Evolutionary conservation across 306 rosid genomes (phyloP).

Genomic region (Vigna angularis): DNA sequence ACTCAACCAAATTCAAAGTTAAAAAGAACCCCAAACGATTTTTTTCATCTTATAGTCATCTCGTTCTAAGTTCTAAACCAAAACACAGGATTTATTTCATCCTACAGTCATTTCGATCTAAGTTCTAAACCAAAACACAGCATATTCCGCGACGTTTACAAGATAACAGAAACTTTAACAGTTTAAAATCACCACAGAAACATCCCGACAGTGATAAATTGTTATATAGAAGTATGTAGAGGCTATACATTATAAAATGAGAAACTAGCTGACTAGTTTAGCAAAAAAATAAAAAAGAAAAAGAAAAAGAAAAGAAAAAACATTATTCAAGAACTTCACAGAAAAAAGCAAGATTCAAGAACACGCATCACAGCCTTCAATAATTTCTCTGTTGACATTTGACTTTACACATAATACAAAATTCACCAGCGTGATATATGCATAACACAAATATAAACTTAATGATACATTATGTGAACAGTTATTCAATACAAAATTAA

Average conservation of each 20-base stretch:
- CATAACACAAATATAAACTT: background rate
- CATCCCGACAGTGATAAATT: background rate
- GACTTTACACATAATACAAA: background rate
- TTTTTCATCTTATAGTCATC: too few relatives aligned
- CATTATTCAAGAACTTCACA: too few relatives aligned
- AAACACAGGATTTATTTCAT: background rate
- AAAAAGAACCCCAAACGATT: background rate
- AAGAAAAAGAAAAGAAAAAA: too few relatives aligned
- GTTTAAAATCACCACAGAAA: background rate
- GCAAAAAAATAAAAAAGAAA: background rate
- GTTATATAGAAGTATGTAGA: background rate
- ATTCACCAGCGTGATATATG: background rate
- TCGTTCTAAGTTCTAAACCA: too few relatives aligned
- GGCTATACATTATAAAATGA: background rate
- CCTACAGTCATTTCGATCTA: background rate
- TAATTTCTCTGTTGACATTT: background rate
- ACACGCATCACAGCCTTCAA: too few relatives aligned
- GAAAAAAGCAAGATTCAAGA: too few relatives aligned
- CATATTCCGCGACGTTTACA: background rate
- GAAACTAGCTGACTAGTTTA: too few relatives aligned
- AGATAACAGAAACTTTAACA: background rate
- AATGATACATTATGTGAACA: background rate
- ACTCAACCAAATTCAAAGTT: background rate
- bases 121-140: background rate
- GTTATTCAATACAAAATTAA: background rate